A percentile compares a stretch with the other conserved stretches of the same genome.
Conservation (phyloP, 768 basidiomycete genomes). For the Tephrocybe sp. region DNA sequence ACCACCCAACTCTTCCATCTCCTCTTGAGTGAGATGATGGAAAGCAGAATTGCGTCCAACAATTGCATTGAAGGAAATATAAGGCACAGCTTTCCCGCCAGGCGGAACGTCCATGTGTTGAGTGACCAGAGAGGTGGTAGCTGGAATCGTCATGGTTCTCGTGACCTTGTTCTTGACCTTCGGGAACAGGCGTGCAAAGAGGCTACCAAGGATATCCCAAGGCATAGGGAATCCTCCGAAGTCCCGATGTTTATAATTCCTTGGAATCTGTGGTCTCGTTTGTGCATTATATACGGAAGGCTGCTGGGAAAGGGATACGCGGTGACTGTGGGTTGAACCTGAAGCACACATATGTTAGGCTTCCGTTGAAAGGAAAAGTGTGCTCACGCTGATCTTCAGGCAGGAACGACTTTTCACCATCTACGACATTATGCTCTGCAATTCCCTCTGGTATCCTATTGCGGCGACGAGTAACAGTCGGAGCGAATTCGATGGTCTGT, state of each 20-base stretch:
- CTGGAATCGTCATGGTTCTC: slow-evolving; percentile 74
- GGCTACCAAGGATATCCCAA: slow-evolving; percentile 43
- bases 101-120: slow-evolving; percentile 31
- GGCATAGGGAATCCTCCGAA: slow-evolving; percentile 81
- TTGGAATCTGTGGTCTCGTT: slow-evolving; percentile 17
- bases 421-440: slow-evolving; percentile 12
- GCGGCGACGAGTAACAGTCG: slow-evolving; percentile 26
- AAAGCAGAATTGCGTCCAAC: slow-evolving; percentile 85
- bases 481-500: slow-evolving; percentile 39
- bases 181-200: slow-evolving; percentile 64
- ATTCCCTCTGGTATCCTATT: slow-evolving; percentile 16
- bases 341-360: background rate
- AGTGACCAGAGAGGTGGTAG: slow-evolving; percentile 58
- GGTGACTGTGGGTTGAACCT: slow-evolving; percentile 19
- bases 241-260: slow-evolving; percentile 37
- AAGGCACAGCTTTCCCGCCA: slow-evolving; percentile 61
- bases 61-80: slow-evolving; percentile 81
- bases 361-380: background rate
- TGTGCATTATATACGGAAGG: slow-evolving; percentile 20
- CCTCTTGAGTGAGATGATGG: slow-evolving; percentile 66
- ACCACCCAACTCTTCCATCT: slow-evolving; percentile 90
- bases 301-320: slow-evolving; percentile 16
- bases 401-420: slow-evolving; percentile 9
- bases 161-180: slow-evolving; percentile 52
- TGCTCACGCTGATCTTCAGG: slow-evolving; percentile 17